phyloP scores from a whole-genome alignment of 768 basidiomycete species.

The Dioszegia hungarica region DNA sequence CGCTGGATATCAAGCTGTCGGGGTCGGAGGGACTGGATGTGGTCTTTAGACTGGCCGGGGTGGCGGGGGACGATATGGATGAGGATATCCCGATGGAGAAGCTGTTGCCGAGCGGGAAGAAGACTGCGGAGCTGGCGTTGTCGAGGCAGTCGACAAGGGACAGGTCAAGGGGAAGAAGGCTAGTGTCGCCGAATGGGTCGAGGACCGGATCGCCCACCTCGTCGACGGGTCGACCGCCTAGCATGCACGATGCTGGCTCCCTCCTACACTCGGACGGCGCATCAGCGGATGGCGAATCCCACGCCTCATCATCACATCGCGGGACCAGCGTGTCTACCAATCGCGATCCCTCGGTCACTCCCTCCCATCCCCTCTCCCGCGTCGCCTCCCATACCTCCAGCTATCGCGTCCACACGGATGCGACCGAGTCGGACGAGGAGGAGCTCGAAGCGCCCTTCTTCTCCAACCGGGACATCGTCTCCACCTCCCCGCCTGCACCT shows the following conservation, averaged over 20 bases:
- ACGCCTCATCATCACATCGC: not conserved
- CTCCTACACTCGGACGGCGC: not conserved
- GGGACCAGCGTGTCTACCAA: not conserved
- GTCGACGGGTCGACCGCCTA: not conserved
- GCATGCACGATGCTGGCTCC: not conserved
- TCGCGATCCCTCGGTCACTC: conserved; percentile 23
- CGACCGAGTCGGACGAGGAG: conserved; percentile 26
- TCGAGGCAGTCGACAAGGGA: conserved; percentile 12
- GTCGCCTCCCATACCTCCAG: conserved; percentile 29
- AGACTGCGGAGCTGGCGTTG: not conserved
- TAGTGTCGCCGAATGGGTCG: not conserved
- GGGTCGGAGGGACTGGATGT: conserved; percentile 36
- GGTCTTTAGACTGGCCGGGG: conserved; percentile 44
- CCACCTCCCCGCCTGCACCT: conserved; percentile 5
- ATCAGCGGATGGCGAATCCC: not conserved
- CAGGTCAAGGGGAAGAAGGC: not conserved
- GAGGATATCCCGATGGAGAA: conserved; percentile 26
- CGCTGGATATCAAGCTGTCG: conserved; percentile 40
- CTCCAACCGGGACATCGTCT: conserved; percentile 6
- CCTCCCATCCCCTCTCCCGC: conserved; percentile 33
- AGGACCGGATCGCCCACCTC: conserved; percentile 11
- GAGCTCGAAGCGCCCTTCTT: conserved; percentile 37
- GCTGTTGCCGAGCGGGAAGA: not conserved
- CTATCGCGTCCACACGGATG: conserved; percentile 16
- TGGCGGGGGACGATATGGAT: conserved; percentile 37